Percentiles rank a stretch among this genome's conserved stretches.
phyloP scores from a whole-genome alignment of 2,329 filamentous ascomycete species.

The Phoma sp. region DNA sequence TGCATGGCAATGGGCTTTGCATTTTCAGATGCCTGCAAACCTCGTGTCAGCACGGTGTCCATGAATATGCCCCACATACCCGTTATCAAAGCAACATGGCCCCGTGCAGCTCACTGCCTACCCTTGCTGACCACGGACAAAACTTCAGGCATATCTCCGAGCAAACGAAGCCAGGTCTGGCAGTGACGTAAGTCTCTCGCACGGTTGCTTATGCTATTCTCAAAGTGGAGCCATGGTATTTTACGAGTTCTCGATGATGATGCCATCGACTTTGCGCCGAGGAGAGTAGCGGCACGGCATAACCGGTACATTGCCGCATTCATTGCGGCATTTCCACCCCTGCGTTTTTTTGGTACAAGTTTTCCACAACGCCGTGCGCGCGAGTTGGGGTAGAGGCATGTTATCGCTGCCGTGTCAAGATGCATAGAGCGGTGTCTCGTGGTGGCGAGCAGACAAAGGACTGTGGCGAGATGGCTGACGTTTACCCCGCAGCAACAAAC shows the following conservation, averaged over 20 bases:
- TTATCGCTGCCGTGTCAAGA: neutral
- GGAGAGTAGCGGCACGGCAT: neutral
- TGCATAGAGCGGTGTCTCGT: neutral
- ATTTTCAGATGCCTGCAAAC: neutral
- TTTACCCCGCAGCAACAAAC: neutral
- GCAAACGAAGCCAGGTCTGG: neutral
- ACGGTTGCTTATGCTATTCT: conserved; percentile 4
- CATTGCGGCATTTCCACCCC: neutral
- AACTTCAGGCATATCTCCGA: neutral
- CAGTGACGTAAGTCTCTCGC: neutral
- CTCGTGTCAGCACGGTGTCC: no score
- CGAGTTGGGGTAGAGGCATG: neutral
- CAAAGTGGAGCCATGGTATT: conserved; percentile 7
- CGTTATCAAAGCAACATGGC: no score
- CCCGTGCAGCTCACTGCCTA: neutral
- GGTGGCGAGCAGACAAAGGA: neutral
- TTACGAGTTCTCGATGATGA: neutral
- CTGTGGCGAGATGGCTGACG: neutral
- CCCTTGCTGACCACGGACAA: neutral
- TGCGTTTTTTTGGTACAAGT: neutral
- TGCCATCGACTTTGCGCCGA: neutral
- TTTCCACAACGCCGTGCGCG: neutral
- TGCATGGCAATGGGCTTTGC: neutral
- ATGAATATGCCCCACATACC: no score
- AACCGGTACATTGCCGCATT: neutral